Evolutionary conservation across 192 early-diverging fungal species (phyloP).

Genomic region (Backusella mclennaniae): DNA sequence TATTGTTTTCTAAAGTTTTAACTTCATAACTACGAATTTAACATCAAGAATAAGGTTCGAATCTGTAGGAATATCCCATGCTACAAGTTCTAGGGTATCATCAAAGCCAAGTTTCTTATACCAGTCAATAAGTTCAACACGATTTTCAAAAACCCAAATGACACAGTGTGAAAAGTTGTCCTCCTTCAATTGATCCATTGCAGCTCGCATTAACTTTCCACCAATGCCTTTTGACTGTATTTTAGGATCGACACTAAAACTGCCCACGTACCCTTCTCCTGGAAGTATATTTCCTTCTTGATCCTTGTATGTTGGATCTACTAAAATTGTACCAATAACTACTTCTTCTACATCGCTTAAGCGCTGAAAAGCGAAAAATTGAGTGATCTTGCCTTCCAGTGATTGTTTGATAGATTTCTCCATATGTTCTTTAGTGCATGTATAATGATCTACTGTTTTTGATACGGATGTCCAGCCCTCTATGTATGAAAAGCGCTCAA

Average conservation of each 20-base stretch:
- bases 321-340: conserved; percentile 44
- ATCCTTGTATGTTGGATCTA: conserved; percentile 34
- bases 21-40: background rate
- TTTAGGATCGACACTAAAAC: conserved; percentile 42
- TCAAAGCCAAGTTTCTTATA: conserved; percentile 46
- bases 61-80: conserved; percentile 4
- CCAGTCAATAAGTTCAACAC: conserved; percentile 43
- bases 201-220: conserved; percentile 40
- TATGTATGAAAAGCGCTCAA: background rate
- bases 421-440: conserved; percentile 30
- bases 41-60: background rate
- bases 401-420: conserved; percentile 23
- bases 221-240: conserved; percentile 49
- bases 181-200: conserved; percentile 24
- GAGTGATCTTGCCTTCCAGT: conserved; percentile 25
- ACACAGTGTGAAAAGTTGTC: conserved; percentile 28
- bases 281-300: conserved; percentile 2
- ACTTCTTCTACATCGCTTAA: background rate
- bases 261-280: conserved; percentile 39
- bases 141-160: conserved; percentile 39
- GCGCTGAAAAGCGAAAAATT: conserved; percentile 37
- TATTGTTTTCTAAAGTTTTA: background rate
- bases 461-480: conserved; percentile 52
- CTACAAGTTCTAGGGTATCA: conserved; percentile 38
- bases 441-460: conserved; percentile 38